Evolutionary conservation across 1,139 yeast species (phyloP).

Genomic region (Entelexis sorbosivorans): DNA sequence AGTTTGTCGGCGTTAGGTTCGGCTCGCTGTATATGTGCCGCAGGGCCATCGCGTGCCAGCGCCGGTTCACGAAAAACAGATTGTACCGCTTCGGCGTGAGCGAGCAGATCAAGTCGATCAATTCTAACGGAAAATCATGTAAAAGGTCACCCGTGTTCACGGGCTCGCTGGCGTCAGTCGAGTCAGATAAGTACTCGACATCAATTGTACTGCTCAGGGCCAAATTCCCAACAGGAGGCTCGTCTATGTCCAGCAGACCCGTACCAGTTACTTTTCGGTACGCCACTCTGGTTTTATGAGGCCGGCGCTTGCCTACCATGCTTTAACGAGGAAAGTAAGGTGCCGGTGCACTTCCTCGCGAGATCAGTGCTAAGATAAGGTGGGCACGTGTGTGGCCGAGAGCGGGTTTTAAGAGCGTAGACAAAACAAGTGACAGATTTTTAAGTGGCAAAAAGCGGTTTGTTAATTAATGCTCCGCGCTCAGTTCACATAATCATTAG

Average conservation of each 20-base stretch:
- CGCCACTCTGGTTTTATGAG: constrained; percentile 67
- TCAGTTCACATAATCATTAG: neutral
- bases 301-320: constrained; percentile 79
- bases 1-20: constrained; percentile 51
- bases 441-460: neutral
- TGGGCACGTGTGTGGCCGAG: neutral
- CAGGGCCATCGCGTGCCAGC: constrained; percentile 48
- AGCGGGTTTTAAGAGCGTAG: too few species aligned
- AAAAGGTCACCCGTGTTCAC: neutral
- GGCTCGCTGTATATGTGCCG: constrained; percentile 60
- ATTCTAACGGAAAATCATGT: constrained; percentile 25
- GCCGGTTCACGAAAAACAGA: constrained; percentile 48
- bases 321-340: neutral
- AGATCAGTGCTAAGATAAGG: neutral
- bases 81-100: constrained; percentile 25
- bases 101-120: constrained; percentile 18
- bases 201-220: neutral
- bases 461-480: neutral
- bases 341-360: neutral
- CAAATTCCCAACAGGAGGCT: constrained; percentile 12
- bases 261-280: constrained; percentile 66
- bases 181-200: neutral
- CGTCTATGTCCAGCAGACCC: constrained; percentile 28
- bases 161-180: neutral
- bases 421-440: too few species aligned